Conservation (phyloP, 129 eudicot species). For the Dittrichia graveolens region DNA sequence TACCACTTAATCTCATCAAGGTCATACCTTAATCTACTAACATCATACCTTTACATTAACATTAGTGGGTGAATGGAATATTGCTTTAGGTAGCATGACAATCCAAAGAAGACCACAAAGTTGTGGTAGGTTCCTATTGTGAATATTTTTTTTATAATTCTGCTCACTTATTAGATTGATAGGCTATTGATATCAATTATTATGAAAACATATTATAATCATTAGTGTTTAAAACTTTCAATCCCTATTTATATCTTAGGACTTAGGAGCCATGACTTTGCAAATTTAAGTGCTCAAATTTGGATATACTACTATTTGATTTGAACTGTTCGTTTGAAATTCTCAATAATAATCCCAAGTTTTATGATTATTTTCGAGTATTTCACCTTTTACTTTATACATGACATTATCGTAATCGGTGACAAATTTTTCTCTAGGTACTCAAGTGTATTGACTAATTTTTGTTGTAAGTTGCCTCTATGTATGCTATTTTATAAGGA, state of each 20-base stretch:
- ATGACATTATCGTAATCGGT: background rate
- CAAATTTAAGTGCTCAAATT: constrained; percentile 19
- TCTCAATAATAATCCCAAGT: background rate
- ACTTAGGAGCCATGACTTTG: background rate
- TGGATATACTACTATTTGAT: constrained; percentile 1
- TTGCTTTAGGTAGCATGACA: no score
- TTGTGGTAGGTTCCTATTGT: no score
- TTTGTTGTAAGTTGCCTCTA: constrained; percentile 10
- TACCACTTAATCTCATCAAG: no score
- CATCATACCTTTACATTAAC: no score
- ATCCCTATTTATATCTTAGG: constrained; percentile 11
- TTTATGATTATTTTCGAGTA: constrained; percentile 1
- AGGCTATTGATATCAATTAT: constrained; percentile 20
- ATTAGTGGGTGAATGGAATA: no score
- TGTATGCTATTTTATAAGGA: background rate
- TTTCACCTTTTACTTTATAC: background rate
- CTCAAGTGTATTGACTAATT: constrained; percentile 8
- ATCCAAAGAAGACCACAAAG: no score
- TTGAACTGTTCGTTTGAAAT: constrained; percentile 20
- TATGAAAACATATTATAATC: background rate
- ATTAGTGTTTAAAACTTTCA: background rate
- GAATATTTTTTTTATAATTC: background rate
- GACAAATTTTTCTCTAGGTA: constrained; percentile 11
- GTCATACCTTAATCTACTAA: no score
- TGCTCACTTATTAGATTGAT: background rate